Evolutionary conservation across 2,329 filamentous ascomycete species (phyloP).

Genomic region (Ophiostoma australiae): DNA sequence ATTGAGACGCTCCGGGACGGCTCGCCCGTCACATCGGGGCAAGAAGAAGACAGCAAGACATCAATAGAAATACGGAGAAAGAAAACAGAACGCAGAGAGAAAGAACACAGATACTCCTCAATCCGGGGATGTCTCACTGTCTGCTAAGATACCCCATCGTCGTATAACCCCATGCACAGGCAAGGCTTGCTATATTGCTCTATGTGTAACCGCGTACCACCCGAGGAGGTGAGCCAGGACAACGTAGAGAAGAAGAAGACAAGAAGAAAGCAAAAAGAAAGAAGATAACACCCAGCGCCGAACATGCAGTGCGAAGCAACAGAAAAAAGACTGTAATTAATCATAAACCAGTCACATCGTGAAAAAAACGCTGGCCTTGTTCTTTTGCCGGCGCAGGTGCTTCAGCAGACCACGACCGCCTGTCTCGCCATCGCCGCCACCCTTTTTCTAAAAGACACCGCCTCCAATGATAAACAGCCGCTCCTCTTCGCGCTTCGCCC

Average conservation of each 20-base stretch:
- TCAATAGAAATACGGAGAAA: not conserved
- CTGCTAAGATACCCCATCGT: not conserved
- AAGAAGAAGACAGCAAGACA: no score
- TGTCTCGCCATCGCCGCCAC: not conserved
- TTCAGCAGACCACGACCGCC: constrained; percentile 1
- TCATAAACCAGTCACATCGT: not conserved
- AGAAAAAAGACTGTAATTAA: not conserved
- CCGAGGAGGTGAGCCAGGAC: not conserved
- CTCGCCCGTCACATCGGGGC: not conserved
- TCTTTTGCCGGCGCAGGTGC: not conserved
- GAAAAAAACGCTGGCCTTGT: not conserved
- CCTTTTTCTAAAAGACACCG: constrained; percentile 61
- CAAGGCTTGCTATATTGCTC: not conserved
- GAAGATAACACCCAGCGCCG: not conserved
- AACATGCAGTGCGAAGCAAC: not conserved
- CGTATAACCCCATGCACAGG: not conserved
- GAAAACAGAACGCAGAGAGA: not conserved
- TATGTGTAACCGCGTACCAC: constrained; percentile 1
- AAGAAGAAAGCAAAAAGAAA: not conserved
- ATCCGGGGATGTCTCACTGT: not conserved
- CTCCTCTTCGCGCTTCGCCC: constrained; percentile 88
- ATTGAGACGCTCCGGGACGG: constrained; percentile 3
- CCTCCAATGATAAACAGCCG: constrained; percentile 94
- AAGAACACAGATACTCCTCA: not conserved
- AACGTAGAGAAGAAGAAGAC: not conserved